Evolutionary conservation across 2,329 filamentous ascomycete species (phyloP).

Genomic region (Trichothecium sympodiale): DNA sequence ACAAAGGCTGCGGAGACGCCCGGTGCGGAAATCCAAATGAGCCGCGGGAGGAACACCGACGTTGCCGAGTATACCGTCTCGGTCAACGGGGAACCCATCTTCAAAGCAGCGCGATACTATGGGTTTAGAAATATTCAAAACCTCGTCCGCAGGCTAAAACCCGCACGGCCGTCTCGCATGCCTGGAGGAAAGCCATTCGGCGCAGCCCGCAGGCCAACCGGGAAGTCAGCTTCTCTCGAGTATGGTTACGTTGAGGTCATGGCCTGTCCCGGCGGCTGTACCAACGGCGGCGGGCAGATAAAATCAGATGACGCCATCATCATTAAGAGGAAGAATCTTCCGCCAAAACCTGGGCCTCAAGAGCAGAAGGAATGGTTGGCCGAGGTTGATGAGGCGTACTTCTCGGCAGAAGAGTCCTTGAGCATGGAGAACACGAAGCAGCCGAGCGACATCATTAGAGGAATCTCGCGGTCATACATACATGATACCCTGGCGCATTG

Average conservation of each 20-base stretch:
- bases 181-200: slow-evolving; percentile 59
- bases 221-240: slow-evolving; percentile 43
- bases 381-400: slow-evolving; percentile 82
- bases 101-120: slow-evolving; percentile 85
- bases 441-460: slow-evolving; percentile 40
- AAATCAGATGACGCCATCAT: slow-evolving; percentile 72
- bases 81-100: slow-evolving; percentile 43
- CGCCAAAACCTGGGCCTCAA: slow-evolving; percentile 52
- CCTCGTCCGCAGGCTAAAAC: slow-evolving; percentile 83
- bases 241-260: slow-evolving; percentile 97
- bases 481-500: slow-evolving; percentile 65
- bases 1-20: slow-evolving; percentile 60
- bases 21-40: slow-evolving; percentile 58
- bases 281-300: slow-evolving; percentile 92
- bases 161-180: slow-evolving; percentile 64
- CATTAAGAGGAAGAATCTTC: slow-evolving; percentile 33
- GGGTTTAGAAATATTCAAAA: slow-evolving; percentile 99
- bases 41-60: slow-evolving; percentile 77
- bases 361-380: slow-evolving; percentile 82
- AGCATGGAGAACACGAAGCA: slow-evolving; percentile 13
- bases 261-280: slow-evolving; percentile 98
- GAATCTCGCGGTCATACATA: slow-evolving; percentile 56
- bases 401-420: slow-evolving; percentile 49
- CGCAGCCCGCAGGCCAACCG: slow-evolving; percentile 40
- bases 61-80: slow-evolving; percentile 76